These are phyloP conservation scores for Centrapalus pauciflorus DNA, from an alignment of 129 eudicot species.

Conservation along the genomic window DNA sequence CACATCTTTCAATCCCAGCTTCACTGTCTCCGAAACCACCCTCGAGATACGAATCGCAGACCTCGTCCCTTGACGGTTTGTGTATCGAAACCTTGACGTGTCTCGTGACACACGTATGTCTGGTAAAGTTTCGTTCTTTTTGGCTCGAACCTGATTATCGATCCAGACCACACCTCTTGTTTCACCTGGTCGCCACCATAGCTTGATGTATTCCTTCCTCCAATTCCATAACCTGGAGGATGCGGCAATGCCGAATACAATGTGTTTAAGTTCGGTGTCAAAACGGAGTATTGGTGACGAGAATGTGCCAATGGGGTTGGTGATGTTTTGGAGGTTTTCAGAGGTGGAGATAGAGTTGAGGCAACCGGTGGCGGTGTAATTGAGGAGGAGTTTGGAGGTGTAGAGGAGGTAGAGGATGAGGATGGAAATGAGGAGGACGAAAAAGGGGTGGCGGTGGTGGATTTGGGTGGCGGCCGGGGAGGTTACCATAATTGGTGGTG, in stretches of 20 bases:
- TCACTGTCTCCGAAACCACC: conserved; percentile 42
- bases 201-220: conserved; percentile 34
- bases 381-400: not conserved
- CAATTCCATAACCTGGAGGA: conserved; percentile 31
- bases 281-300: not conserved
- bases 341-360: not conserved
- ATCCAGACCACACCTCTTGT: conserved; percentile 48
- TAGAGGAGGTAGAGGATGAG: not conserved
- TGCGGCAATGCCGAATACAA: conserved; percentile 47
- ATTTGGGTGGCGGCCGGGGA: not conserved
- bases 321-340: not conserved
- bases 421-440: not conserved
- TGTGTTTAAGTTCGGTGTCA: conserved; percentile 28
- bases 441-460: not conserved
- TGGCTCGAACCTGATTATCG: conserved; percentile 15
- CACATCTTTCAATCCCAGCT: conserved; percentile 32
- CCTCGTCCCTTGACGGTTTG: conserved; percentile 17
- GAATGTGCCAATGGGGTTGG: not conserved
- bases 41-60: conserved; percentile 46
- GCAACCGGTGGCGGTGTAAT: no score
- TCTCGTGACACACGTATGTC: conserved; percentile 30
- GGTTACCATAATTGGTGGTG: no score
- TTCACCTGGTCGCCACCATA: conserved; percentile 46
- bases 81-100: conserved; percentile 32
- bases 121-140: not conserved